Conservation (phyloP, 805 yeast genomes). For the Metschnikowia colocasiae region DNA sequence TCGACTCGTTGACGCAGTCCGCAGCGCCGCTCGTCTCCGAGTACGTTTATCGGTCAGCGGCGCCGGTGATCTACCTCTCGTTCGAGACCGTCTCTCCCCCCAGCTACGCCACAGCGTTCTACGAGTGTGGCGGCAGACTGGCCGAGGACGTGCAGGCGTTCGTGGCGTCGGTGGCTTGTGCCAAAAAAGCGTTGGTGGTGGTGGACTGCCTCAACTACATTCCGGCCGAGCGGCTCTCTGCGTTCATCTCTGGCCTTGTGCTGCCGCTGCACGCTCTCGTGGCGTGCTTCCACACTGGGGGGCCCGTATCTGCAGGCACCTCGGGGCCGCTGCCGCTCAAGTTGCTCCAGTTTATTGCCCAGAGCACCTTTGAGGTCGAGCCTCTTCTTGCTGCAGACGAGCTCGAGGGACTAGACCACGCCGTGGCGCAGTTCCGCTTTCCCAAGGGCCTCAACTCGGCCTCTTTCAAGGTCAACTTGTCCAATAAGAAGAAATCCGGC, state of each 20-base stretch:
- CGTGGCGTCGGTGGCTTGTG: conserved; percentile 18
- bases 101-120: conserved; percentile 42
- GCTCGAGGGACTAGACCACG: conserved; percentile 41
- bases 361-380: conserved; percentile 60
- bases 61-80: conserved; percentile 52
- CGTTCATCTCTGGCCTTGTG: conserved; percentile 46
- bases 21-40: conserved; percentile 56
- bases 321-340: conserved; percentile 50
- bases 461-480: conserved; percentile 47
- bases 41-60: conserved; percentile 42
- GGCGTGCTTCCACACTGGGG: conserved; percentile 36
- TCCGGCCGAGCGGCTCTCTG: conserved; percentile 41
- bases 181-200: conserved; percentile 43
- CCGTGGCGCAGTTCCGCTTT: conserved; percentile 39
- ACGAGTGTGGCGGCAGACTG: conserved; percentile 39
- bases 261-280: conserved; percentile 30
- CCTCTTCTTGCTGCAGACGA: conserved; percentile 40
- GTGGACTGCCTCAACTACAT: conserved; percentile 70
- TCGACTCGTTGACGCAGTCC: conserved; percentile 72
- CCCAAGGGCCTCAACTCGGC: conserved; percentile 50
- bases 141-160: conserved; percentile 18
- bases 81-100: conserved; percentile 64
- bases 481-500: conserved; percentile 81
- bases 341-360: conserved; percentile 66
- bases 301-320: conserved; percentile 36